A percentile compares a stretch with the other conserved stretches of the same genome.
phyloP scores from a whole-genome alignment of 2,329 filamentous ascomycete genomes.

The Monilinia fructigena region DNA sequence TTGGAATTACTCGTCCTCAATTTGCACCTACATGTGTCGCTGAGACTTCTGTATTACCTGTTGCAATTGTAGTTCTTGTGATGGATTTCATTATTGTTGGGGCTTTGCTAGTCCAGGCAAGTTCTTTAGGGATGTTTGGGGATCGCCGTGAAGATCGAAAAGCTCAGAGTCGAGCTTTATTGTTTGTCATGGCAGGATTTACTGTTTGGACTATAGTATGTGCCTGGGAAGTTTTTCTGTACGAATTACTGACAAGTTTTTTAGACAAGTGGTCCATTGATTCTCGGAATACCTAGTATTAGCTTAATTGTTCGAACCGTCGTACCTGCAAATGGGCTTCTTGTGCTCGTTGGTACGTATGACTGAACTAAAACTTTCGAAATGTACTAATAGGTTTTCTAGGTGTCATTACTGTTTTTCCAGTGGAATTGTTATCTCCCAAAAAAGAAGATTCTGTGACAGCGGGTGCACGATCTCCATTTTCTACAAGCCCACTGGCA shows the following conservation, averaged over 20 bases:
- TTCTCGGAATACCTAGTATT: slow-evolving; percentile 37
- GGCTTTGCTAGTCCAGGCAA: slow-evolving; percentile 32
- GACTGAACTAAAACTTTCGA: not conserved
- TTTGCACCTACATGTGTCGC: slow-evolving; percentile 39
- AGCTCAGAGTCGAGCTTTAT: slow-evolving; percentile 35
- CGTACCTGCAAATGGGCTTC: slow-evolving; percentile 38
- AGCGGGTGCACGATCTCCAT: slow-evolving; percentile 39
- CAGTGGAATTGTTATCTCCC: slow-evolving; percentile 31
- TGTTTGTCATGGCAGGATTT: slow-evolving; percentile 35
- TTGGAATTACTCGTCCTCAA: slow-evolving; percentile 39
- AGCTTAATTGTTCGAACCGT: slow-evolving; percentile 37
- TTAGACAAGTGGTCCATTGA: slow-evolving; percentile 39
- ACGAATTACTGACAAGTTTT: slow-evolving; percentile 26
- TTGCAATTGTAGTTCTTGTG: slow-evolving; percentile 37
- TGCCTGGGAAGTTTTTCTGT: not conserved
- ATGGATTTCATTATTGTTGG: slow-evolving; percentile 39
- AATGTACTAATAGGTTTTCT: not conserved
- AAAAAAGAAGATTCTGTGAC: slow-evolving; percentile 33
- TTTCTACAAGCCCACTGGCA: slow-evolving; percentile 30
- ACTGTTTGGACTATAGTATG: slow-evolving; percentile 38
- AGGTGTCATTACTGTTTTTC: slow-evolving; percentile 37
- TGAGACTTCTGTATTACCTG: slow-evolving; percentile 34
- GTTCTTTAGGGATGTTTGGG: slow-evolving; percentile 33
- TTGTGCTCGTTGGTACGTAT: slow-evolving; percentile 38
- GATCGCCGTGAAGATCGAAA: slow-evolving; percentile 27